phyloP scores from a whole-genome alignment of 192 early-diverging fungal species.

The Mortierella alpina region DNA sequence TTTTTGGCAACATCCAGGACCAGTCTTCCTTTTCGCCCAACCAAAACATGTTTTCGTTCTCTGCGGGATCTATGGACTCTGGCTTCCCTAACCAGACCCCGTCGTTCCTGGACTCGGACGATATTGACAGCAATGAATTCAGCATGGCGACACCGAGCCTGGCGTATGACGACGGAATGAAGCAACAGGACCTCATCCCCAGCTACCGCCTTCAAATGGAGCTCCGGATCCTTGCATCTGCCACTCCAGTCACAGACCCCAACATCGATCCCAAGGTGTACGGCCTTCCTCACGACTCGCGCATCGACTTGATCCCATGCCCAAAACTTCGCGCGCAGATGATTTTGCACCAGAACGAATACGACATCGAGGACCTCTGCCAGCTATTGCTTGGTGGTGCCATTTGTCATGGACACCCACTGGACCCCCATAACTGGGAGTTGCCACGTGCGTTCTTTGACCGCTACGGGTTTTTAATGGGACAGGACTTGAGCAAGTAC shows the following conservation, averaged over 20 bases:
- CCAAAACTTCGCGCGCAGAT: conserved; percentile 53
- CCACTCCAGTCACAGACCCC: conserved; percentile 44
- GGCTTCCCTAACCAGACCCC: conserved; percentile 31
- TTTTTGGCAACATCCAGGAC: conserved; percentile 33
- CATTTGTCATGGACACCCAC: conserved; percentile 55
- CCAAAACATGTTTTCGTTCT: conserved; percentile 50
- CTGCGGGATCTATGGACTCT: conserved; percentile 33
- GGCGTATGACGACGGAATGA: conserved; percentile 27
- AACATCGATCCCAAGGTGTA: conserved; percentile 49
- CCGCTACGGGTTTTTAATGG: conserved; percentile 54
- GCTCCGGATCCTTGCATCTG: conserved; percentile 40
- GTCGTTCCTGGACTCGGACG: conserved; percentile 46
- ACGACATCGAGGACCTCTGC: conserved; percentile 54
- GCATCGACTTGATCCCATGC: conserved; percentile 58
- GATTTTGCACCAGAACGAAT: conserved; percentile 51
- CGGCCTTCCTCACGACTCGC: conserved; percentile 45
- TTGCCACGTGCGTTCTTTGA: conserved; percentile 56
- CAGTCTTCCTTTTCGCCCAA: conserved; percentile 41
- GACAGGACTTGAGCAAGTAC: conserved; percentile 45
- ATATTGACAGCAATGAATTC: conserved; percentile 51
- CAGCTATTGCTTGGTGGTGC: conserved; percentile 53
- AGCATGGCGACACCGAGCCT: conserved; percentile 38
- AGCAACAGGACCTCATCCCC: conserved; percentile 24
- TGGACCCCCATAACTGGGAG: conserved; percentile 57
- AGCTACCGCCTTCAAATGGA: conserved; percentile 45